Conservation (phyloP, 352 stramenopile genomes). For the Phytophthora tubulina region DNA sequence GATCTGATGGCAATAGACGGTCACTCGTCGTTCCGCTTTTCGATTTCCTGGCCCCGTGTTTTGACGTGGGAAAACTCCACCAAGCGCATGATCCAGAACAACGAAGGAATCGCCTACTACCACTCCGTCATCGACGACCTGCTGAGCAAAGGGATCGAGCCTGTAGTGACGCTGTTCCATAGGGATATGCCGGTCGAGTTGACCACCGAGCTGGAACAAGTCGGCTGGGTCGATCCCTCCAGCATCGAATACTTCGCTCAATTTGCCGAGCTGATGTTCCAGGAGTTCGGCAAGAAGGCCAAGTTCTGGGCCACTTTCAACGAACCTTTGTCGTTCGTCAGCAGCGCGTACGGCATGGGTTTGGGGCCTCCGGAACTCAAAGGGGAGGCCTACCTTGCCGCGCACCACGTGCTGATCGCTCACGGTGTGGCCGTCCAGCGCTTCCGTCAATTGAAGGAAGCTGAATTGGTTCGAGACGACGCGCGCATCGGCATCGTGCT, state of each 20-base stretch:
- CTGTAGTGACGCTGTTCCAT: slow-evolving; percentile 20
- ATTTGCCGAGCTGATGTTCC: slow-evolving; percentile 93
- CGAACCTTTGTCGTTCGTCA: slow-evolving; percentile 88
- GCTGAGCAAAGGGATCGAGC: neutral
- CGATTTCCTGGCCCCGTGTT: neutral
- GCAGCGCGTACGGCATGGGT: slow-evolving; percentile 85
- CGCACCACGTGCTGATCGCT: slow-evolving; percentile 91
- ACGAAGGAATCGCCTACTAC: neutral
- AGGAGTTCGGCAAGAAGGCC: slow-evolving; percentile 90
- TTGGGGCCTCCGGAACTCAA: too few species aligned
- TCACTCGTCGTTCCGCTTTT: neutral
- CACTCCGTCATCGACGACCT: neutral
- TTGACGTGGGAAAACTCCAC: neutral
- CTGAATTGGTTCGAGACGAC: slow-evolving; percentile 40
- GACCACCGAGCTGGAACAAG: slow-evolving; percentile 43
- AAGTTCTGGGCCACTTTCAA: slow-evolving; percentile 96
- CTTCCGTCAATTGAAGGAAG: slow-evolving; percentile 83
- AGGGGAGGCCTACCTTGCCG: slow-evolving; percentile 45
- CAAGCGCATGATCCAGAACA: neutral
- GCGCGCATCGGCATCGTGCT: slow-evolving; percentile 93
- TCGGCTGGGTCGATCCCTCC: slow-evolving; percentile 10
- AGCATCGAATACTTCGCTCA: slow-evolving; percentile 78
- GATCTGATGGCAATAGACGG: neutral
- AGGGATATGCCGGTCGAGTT: slow-evolving; percentile 35
- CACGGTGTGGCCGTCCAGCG: slow-evolving; percentile 87